Evolutionary conservation across 78 protist genomes (phyloP).

Genomic region (Isochrysis galbana): DNA sequence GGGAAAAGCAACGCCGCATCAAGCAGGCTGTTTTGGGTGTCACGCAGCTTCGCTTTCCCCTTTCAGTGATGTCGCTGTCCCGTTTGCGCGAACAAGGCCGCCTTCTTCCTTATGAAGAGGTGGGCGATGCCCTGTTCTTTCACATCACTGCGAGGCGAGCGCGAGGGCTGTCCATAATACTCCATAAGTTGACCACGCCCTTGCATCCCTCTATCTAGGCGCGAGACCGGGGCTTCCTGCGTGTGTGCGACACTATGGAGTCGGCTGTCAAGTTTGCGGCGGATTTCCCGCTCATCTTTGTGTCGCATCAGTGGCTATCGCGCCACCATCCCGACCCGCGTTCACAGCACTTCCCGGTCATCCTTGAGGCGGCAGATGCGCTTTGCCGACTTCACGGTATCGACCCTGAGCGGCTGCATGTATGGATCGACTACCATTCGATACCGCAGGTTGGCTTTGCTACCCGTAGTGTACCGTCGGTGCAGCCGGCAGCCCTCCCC

Average conservation of each 20-base stretch:
- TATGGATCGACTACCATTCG: not conserved
- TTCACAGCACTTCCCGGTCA: not conserved
- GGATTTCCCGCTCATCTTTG: not conserved
- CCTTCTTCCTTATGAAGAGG: not conserved
- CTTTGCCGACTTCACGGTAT: not conserved
- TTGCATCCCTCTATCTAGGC: too few relatives aligned
- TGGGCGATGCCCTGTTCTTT: not conserved
- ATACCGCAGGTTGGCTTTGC: not conserved
- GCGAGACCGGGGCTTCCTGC: not conserved
- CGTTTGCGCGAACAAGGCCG: not conserved
- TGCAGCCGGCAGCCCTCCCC: too few relatives aligned
- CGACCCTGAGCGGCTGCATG: not conserved
- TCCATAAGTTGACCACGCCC: too few relatives aligned
- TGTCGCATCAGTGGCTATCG: not conserved
- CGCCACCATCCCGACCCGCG: not conserved
- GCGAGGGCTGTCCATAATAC: too few relatives aligned
- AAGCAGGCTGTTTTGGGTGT: not conserved
- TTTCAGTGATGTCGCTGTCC: not conserved
- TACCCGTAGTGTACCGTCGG: too few relatives aligned
- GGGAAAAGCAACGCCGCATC: not conserved
- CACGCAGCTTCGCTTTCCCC: not conserved
- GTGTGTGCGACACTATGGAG: not conserved
- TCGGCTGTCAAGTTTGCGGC: not conserved
- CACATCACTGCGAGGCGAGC: too few relatives aligned
- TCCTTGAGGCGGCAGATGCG: not conserved